phyloP scores from a whole-genome alignment of 495 filamentous ascomycete species.

The Tuber melanosporum region DNA sequence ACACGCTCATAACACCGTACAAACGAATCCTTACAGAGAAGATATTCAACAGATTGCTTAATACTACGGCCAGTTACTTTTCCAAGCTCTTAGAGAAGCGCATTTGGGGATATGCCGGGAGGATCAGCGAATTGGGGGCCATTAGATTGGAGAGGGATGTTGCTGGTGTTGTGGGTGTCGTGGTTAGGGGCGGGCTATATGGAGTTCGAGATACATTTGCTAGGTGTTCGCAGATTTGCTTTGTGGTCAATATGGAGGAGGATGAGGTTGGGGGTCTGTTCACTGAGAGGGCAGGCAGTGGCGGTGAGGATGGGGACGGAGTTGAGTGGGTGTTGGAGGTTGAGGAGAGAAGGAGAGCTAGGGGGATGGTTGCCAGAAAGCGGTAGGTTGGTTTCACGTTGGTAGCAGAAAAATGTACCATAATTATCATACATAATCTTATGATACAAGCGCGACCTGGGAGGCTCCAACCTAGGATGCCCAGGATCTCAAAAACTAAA shows the following conservation, averaged over 20 bases:
- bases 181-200: conserved; percentile 70
- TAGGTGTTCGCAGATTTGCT: conserved; percentile 71
- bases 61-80: conserved; percentile 65
- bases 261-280: conserved; percentile 87
- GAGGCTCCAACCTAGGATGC: not conserved
- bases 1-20: conserved; percentile 72
- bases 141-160: conserved; percentile 85
- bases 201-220: conserved; percentile 72
- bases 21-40: conserved; percentile 72
- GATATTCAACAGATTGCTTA: conserved; percentile 64
- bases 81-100: conserved; percentile 78
- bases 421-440: not conserved
- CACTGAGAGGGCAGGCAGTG: conserved; percentile 12
- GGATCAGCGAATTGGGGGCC: conserved; percentile 75
- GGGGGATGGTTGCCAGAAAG: conserved; percentile 51
- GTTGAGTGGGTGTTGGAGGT: conserved; percentile 53
- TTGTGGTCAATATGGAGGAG: conserved; percentile 94
- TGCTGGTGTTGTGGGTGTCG: conserved; percentile 65
- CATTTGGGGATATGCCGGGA: conserved; percentile 74
- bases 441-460: not conserved
- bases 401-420: not conserved
- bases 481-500: too few species aligned
- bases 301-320: conserved; percentile 46
- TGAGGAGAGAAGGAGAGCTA: conserved; percentile 58
- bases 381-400: not conserved